Percentiles rank a stretch among this genome's conserved stretches.
phyloP scores from a whole-genome alignment of 805 yeast genomes.

The Kodamaea leandrae region DNA sequence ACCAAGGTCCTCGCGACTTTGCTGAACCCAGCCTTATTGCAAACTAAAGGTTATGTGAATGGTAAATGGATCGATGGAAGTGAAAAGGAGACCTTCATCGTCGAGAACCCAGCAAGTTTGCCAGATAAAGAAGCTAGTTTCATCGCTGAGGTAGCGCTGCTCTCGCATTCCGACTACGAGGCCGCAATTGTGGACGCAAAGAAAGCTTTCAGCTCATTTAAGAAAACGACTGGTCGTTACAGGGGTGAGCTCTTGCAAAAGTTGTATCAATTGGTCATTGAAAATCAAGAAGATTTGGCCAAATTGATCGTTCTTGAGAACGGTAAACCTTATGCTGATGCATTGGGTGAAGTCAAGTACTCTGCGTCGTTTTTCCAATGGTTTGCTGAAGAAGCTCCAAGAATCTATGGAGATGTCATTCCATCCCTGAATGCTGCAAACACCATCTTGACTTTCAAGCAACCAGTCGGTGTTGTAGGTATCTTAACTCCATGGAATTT shows the following conservation, averaged over 20 bases:
- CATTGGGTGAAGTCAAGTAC: slow-evolving; percentile 65
- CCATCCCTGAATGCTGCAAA: slow-evolving; percentile 48
- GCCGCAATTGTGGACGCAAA: slow-evolving; percentile 57
- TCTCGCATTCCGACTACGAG: slow-evolving; percentile 46
- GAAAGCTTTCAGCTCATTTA: slow-evolving; percentile 51
- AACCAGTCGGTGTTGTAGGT: slow-evolving; percentile 82
- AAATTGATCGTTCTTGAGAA: slow-evolving; percentile 63
- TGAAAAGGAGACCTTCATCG: slow-evolving; percentile 52
- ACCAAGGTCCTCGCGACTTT: slow-evolving; percentile 18
- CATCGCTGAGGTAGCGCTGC: slow-evolving; percentile 54
- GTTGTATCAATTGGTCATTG: slow-evolving; percentile 52
- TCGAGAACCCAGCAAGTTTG: slow-evolving; percentile 70
- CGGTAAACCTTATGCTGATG: slow-evolving; percentile 71
- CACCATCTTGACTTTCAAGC: slow-evolving; percentile 58
- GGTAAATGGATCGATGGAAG: slow-evolving; percentile 66
- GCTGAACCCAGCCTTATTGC: slow-evolving; percentile 50
- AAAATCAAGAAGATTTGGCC: slow-evolving; percentile 65
- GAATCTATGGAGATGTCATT: slow-evolving; percentile 64
- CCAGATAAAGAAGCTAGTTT: slow-evolving; percentile 38
- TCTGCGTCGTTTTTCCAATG: slow-evolving; percentile 83
- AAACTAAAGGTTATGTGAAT: slow-evolving; percentile 62
- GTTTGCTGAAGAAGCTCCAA: slow-evolving; percentile 82
- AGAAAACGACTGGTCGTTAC: slow-evolving; percentile 52
- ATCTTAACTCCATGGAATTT: slow-evolving; percentile 84
- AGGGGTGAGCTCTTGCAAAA: slow-evolving; percentile 52